Evolutionary conservation across 176 grass and related monocot genomes (phyloP).

Genomic region (Oryza meyeriana): DNA sequence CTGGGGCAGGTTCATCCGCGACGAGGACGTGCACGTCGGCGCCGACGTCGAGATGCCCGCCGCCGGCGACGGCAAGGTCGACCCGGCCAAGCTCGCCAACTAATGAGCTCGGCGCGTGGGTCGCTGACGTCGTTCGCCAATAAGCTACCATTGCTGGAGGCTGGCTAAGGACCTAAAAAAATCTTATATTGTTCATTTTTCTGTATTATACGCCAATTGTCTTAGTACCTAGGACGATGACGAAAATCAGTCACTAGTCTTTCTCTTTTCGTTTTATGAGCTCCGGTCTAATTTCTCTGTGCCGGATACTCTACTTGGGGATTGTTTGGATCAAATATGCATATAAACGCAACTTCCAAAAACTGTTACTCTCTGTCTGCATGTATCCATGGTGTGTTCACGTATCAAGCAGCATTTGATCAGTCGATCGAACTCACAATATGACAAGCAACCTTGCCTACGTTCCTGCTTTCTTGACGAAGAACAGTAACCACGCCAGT

Average conservation of each 20-base stretch:
- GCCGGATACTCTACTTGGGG: neutral
- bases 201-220: conserved; percentile 14
- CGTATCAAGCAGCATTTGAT: too few species aligned
- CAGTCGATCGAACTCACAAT: too few species aligned
- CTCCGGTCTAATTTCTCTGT: neutral
- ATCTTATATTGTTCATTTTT: neutral
- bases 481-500: neutral
- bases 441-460: too few species aligned
- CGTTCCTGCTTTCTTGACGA: neutral
- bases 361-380: neutral
- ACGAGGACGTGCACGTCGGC: conserved; percentile 72
- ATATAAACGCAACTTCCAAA: conserved; percentile 28
- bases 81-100: neutral
- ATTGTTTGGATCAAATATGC: conserved; percentile 5
- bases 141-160: neutral
- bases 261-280: neutral
- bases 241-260: conserved; percentile 8
- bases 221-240: conserved; percentile 26
- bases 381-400: neutral
- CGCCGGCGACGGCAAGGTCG: conserved; percentile 25
- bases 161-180: too few species aligned
- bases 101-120: neutral
- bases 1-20: conserved; percentile 71
- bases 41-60: conserved; percentile 38
- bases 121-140: neutral